Evolutionary conservation across 805 yeast genomes (phyloP), one percentile per base, ranked within the genome.

Genomic region (Candida chauliodis): DNA sequence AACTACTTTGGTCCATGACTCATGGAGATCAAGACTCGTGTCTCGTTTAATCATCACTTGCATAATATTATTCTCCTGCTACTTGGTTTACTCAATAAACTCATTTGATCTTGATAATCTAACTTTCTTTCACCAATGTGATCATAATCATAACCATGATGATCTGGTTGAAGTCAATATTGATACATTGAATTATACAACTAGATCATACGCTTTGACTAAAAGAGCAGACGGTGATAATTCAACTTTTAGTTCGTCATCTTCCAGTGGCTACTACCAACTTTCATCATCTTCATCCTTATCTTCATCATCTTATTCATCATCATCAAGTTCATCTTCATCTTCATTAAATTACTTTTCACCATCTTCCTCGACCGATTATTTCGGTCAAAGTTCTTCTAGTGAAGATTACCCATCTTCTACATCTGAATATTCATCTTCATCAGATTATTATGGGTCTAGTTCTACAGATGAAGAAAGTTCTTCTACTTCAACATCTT

Each of bases 171-270:
- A n/a, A n/a, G n/a, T n/a, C n/a, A n/a, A n/a, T n/a, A 8, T 11
- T 4, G 19, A 19, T 8, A 14, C 33, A 9, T 18, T 20, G 9
- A 35, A 20, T 16, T 15, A 27, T 16, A 35, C 25, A 5, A 18
- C 26, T 10, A 21, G 13, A 15, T 18, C 16, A 14, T 27, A 15
- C 14, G 10, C 30, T 16, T 23, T 33, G 21, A 20, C 5, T 13
- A 35, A 35, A 28, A 35, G 40, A 24, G 40, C 40, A 16, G 40
- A 37, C 11, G 40, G 40, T 20, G 30, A 37, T 31, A 37, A 37
- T 16, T 17, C 40, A 25, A 30, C 41, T 17, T 11, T 27, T 15
- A 15, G 30, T 16, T 13, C 30, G 8, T 27, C 30, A 7, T 15
- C 30, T 5, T 27, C 30, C 13, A 27, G 16, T 27, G 30, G 19